Base-by-base conservation (phyloP, 129 eudicot species). In the Centrapalus pauciflorus region DNA sequence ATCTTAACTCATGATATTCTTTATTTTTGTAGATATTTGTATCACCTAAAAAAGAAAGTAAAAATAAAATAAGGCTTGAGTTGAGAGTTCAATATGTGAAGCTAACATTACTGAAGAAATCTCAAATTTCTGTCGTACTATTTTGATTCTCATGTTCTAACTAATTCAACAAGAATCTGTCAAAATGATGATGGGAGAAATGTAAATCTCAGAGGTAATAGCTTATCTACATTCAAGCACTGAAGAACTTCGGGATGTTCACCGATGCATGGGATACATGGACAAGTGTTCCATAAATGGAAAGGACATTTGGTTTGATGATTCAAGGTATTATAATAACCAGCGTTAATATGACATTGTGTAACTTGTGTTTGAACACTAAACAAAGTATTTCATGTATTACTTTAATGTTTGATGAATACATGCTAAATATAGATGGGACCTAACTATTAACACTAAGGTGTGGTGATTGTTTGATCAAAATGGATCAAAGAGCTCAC, bases 171-270 rank as follows among this genome's bases (percentile, higher is more conserved):
- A 4, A 55, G 16, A 28, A 32, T 55, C 5, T 13, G 61, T 9
- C 32, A 11, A 55, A 55, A 55, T 55, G 61, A 55, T 55, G 61
- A 55, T n/a, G n/a, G n/a, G n/a, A n/a, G n/a, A n/a, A n/a, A n/a
- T n/a, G n/a, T n/a, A n/a, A n/a, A n/a, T n/a, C n/a, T n/a, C n/a
- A n/a, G n/a, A n/a, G n/a, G n/a, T n/a, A n/a, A n/a, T n/a, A n/a
- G n/a, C n/a, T n/a, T n/a, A n/a, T n/a, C n/a, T n/a, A n/a, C n/a
- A n/a, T n/a, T n/a, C n/a, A n/a, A n/a, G n/a, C n/a, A n/a, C n/a
- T n/a, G n/a, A n/a, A n/a, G n/a, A n/a, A n/a, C n/a, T n/a, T n/a
- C n/a, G n/a, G n/a, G n/a, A n/a, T n/a, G n/a, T 56, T 56, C 23
- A 56, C 29, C 0, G 38, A n/a, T n/a, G n/a, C n/a, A 12, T 55